Conservation (phyloP, 2,329 filamentous ascomycete species). For the Fusarium foetens region DNA sequence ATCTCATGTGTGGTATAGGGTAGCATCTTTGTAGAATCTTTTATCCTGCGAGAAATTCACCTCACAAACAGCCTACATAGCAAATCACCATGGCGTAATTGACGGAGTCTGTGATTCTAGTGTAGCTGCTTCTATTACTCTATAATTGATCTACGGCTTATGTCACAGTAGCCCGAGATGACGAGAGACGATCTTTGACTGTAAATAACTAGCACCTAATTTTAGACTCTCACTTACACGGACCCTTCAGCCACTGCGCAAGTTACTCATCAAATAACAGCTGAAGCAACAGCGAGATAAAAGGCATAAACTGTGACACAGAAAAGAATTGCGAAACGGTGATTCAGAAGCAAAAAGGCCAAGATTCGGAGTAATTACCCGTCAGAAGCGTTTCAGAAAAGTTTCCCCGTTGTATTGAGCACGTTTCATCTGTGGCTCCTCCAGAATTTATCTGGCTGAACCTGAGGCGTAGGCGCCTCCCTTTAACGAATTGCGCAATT, state of each 20-base stretch:
- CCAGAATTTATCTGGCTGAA: conserved; percentile 4
- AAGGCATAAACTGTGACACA: neutral
- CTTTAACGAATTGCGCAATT: conserved; percentile 43
- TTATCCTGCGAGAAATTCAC: neutral
- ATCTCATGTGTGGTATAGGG: neutral
- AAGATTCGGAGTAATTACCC: conserved; percentile 17
- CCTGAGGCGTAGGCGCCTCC: conserved; percentile 5
- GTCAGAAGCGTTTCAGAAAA: conserved; percentile 27
- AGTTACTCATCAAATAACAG: neutral
- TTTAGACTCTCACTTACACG: neutral
- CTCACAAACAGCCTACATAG: neutral
- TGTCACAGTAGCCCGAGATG: conserved; percentile 10
- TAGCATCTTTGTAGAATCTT: neutral
- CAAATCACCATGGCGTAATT: neutral
- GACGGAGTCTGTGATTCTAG: neutral
- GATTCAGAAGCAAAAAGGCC: neutral
- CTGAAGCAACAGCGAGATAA: neutral
- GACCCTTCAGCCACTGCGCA: neutral
- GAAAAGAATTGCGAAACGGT: neutral
- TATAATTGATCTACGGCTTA: neutral
- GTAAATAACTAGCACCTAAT: neutral
- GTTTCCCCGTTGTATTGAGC: conserved; percentile 40
- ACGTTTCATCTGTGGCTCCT: conserved; percentile 36
- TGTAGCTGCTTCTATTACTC: neutral
- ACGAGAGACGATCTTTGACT: conserved; percentile 12